Evolutionary conservation across 2,329 filamentous ascomycete species (phyloP).

Genomic region (Pseudogymnoascus sp.): DNA sequence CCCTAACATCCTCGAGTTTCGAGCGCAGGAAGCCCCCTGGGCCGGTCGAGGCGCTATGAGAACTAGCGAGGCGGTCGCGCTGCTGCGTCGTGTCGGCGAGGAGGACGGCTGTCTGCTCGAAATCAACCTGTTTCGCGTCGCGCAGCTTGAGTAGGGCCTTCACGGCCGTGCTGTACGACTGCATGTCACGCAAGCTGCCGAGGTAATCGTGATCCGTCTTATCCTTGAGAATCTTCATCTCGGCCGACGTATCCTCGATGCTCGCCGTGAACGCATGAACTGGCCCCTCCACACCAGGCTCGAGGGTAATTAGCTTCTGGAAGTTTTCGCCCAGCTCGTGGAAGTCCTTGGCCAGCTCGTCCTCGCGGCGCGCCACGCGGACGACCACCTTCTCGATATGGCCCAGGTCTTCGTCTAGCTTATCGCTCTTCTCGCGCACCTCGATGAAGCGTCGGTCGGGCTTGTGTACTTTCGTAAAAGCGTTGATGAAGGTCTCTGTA

Average conservation of each 20-base stretch:
- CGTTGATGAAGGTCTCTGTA: conserved; percentile 93
- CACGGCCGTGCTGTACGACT: conserved; percentile 80
- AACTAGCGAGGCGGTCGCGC: conserved; percentile 59
- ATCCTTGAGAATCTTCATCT: conserved; percentile 75
- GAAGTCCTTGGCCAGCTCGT: conserved; percentile 81
- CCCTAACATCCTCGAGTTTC: conserved; percentile 93
- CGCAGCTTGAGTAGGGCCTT: conserved; percentile 85
- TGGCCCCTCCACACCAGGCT: conserved; percentile 75
- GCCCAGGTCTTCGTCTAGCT: conserved; percentile 84
- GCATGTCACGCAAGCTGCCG: conserved; percentile 87
- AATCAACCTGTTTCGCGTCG: conserved; percentile 97
- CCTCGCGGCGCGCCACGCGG: conserved; percentile 77
- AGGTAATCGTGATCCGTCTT: conserved; percentile 95
- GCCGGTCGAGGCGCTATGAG: conserved; percentile 57
- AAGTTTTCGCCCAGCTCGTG: conserved; percentile 88
- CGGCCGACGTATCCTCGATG: conserved; percentile 73
- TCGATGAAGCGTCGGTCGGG: conserved; percentile 92
- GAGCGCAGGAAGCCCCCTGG: conserved; percentile 81
- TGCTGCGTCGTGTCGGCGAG: conserved; percentile 84
- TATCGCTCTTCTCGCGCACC: conserved; percentile 84
- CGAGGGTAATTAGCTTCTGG: conserved; percentile 81
- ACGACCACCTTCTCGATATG: conserved; percentile 96
- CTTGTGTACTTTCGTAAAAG: conserved; percentile 93
- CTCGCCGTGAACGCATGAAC: conserved; percentile 81
- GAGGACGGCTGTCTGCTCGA: conserved; percentile 91